Percentiles rank a stretch among this genome's conserved stretches.
phyloP scores from a whole-genome alignment of 805 yeast genomes.

The Torulaspora microellipsoides region DNA sequence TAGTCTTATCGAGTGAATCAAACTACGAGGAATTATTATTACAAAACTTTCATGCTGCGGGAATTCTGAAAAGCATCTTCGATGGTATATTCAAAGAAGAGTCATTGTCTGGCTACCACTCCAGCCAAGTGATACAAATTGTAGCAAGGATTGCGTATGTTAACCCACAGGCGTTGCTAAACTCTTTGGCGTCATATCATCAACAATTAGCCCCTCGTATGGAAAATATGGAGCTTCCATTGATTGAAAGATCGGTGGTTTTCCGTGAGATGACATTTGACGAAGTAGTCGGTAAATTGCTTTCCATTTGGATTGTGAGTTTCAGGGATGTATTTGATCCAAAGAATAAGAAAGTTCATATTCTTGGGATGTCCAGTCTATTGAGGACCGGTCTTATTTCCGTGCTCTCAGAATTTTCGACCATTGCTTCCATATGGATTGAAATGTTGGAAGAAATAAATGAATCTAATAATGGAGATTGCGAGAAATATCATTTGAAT shows the following conservation, averaged over 20 bases:
- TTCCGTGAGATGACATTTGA: conserved; percentile 27
- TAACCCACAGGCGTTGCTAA: conserved; percentile 32
- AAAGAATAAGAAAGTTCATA: conserved; percentile 62
- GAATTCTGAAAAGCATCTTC: conserved; percentile 24
- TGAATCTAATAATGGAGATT: conserved; percentile 56
- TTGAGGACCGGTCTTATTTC: conserved; percentile 36
- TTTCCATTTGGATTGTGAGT: conserved; percentile 42
- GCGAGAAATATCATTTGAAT: conserved; percentile 47
- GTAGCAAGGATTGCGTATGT: conserved; percentile 36
- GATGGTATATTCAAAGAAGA: conserved; percentile 32
- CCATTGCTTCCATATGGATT: conserved; percentile 42
- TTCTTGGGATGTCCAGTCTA: conserved; percentile 56
- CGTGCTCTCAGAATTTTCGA: conserved; percentile 30
- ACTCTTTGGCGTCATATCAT: conserved; percentile 29
- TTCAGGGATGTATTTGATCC: conserved; percentile 64
- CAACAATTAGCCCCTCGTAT: conserved; percentile 19
- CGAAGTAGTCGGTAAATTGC: conserved; percentile 27
- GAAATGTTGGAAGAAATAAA: conserved; percentile 68
- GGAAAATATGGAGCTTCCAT: conserved; percentile 22
- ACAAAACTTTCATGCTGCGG: conserved; percentile 27
- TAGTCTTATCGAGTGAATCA: conserved; percentile 25
- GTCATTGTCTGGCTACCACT: conserved; percentile 29
- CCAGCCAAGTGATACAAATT: conserved; percentile 35
- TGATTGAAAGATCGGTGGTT: conserved; percentile 21
- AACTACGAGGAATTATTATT: conserved; percentile 22